These are phyloP conservation scores for Exophiala oligosperma DNA, from an alignment of 2,329 filamentous ascomycete species.

Conservation along the genomic window DNA sequence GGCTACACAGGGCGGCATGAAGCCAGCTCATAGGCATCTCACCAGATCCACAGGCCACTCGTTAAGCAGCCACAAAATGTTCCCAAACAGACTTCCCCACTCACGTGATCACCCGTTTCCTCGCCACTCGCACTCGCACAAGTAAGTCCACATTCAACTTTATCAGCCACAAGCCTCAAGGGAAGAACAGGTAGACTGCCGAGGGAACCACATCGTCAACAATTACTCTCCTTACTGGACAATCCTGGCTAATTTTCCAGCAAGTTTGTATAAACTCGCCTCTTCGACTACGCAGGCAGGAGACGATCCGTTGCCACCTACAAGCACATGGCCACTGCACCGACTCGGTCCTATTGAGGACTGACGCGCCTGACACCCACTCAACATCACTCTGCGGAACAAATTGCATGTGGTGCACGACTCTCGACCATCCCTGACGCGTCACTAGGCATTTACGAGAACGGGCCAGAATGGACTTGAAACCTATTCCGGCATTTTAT, in stretches of 20 bases:
- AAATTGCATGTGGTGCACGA: not conserved
- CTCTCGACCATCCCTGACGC: not conserved
- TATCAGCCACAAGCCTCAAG: not conserved
- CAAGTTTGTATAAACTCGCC: no score
- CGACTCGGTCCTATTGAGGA: no score
- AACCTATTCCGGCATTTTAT: constrained; percentile 80
- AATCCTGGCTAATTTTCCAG: no score
- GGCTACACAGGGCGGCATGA: not conserved
- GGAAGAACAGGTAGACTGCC: no score
- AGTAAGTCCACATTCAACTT: not conserved
- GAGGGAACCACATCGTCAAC: no score
- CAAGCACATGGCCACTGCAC: no score
- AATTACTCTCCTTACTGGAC: no score
- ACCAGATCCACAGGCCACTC: not conserved
- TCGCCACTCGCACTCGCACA: not conserved
- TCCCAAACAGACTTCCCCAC: not conserved
- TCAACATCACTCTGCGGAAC: no score
- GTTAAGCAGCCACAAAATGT: not conserved
- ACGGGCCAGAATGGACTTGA: constrained; percentile 38
- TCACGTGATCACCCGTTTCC: constrained; percentile 1
- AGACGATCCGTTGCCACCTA: no score
- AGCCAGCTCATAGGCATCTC: no score
- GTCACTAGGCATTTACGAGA: not conserved
- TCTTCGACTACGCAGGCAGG: no score
- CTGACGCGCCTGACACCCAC: no score